Evolutionary conservation across 2,329 filamentous ascomycete species (phyloP).

Genomic region (Atkinsonella texensis): DNA sequence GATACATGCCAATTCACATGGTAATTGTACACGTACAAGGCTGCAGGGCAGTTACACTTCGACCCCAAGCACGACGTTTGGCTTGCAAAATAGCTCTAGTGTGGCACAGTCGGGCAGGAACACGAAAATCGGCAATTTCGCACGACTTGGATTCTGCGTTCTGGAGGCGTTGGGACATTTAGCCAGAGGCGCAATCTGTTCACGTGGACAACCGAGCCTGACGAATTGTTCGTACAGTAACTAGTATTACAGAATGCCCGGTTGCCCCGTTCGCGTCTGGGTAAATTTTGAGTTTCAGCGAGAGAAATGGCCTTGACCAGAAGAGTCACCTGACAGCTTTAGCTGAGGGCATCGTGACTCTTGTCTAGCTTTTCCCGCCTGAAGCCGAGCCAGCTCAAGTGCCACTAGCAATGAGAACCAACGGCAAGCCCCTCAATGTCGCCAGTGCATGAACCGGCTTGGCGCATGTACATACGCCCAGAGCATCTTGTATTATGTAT

Average conservation of each 20-base stretch:
- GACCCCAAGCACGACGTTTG: not conserved
- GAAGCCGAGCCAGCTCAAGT: not conserved
- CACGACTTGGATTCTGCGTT: not conserved
- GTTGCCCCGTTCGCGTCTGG: not conserved
- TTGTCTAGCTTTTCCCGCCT: not conserved
- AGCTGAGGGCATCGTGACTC: slow-evolving; percentile 3
- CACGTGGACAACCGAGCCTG: not conserved
- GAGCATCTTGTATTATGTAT: too few species aligned
- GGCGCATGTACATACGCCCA: too few species aligned
- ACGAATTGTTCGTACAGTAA: not conserved
- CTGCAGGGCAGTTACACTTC: not conserved
- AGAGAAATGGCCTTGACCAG: not conserved
- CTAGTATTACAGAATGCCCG: not conserved
- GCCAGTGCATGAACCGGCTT: too few species aligned
- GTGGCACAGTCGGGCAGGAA: slow-evolving; percentile 1
- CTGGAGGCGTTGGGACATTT: not conserved
- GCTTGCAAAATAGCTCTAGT: not conserved
- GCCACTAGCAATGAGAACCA: too few species aligned
- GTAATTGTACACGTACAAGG: not conserved
- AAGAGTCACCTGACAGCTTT: slow-evolving; percentile 1
- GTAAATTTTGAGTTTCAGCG: not conserved
- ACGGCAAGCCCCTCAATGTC: too few species aligned
- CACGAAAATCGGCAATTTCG: slow-evolving; percentile 1
- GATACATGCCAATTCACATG: not conserved
- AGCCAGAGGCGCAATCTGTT: not conserved